These are phyloP conservation scores for Podaxis sp. DNA, from an alignment of 768 basidiomycete genomes.

Conservation along the genomic window DNA sequence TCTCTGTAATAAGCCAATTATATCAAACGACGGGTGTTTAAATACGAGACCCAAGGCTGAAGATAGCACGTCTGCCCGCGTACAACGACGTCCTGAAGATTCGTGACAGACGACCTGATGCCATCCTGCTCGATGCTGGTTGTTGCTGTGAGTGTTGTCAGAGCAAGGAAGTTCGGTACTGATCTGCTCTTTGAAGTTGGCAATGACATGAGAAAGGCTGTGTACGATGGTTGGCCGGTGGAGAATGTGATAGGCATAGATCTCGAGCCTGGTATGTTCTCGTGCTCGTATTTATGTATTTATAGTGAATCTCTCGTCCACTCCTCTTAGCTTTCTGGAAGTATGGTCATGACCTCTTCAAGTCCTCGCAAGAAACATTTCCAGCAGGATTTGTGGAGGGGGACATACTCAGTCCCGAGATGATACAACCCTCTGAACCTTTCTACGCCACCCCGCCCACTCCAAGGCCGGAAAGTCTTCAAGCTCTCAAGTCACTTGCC, in stretches of 20 bases:
- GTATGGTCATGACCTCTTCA: conserved; percentile 58
- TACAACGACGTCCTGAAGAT: conserved; percentile 29
- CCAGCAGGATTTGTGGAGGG: conserved; percentile 53
- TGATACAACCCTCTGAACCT: conserved; percentile 30
- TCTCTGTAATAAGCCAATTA: neutral
- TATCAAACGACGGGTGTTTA: neutral
- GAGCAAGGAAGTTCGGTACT: neutral
- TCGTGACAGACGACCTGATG: conserved; percentile 16
- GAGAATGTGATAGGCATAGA: conserved; percentile 32
- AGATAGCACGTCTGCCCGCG: conserved; percentile 28
- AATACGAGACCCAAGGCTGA: conserved; percentile 18
- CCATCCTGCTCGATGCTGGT: conserved; percentile 37
- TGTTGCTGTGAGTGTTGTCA: conserved; percentile 32
- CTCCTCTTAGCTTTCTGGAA: conserved; percentile 48
- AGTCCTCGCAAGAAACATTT: conserved; percentile 43
- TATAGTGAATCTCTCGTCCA: neutral
- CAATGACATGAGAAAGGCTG: conserved; percentile 32
- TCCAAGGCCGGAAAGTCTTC: neutral
- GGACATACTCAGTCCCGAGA: conserved; percentile 42
- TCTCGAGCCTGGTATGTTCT: conserved; percentile 24
- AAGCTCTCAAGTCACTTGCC: conserved; percentile 20
- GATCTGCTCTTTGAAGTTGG: conserved; percentile 27
- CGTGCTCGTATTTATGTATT: neutral
- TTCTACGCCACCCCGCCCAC: conserved; percentile 8
- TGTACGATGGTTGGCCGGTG: conserved; percentile 34